phyloP scores from a whole-genome alignment of 140 eudicot genomes.

The Anethum foeniculum region DNA sequence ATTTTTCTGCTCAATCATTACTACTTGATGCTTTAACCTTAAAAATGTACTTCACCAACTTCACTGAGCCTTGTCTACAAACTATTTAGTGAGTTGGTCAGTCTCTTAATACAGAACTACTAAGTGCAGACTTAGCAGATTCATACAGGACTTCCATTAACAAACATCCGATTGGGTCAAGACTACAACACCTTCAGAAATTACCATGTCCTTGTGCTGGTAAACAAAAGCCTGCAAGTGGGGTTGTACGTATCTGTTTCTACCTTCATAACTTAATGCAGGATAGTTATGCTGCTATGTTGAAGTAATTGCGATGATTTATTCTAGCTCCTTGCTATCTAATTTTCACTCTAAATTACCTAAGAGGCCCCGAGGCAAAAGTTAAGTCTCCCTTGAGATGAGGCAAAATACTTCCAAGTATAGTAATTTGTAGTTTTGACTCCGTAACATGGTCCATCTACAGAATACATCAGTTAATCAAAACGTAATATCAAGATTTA shows the following conservation, averaged over 20 bases:
- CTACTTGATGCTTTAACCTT: neutral
- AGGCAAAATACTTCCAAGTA: neutral
- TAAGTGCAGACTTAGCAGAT: neutral
- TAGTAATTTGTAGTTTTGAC: neutral
- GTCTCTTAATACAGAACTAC: neutral
- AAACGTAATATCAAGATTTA: neutral
- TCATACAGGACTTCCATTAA: neutral
- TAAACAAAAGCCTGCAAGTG: neutral
- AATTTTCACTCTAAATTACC: neutral
- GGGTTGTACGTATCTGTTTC: neutral
- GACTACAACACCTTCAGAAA: neutral
- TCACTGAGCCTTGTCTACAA: neutral
- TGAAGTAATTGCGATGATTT: neutral
- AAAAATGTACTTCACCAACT: neutral
- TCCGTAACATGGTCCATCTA: neutral
- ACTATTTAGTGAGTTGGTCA: neutral
- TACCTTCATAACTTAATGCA: neutral
- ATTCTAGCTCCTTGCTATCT: neutral
- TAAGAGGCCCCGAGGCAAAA: neutral
- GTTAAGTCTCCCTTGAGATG: neutral
- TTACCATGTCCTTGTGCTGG: neutral
- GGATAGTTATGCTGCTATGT: neutral
- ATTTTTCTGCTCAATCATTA: no score
- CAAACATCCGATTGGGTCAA: neutral
- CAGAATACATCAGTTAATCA: neutral